Base-by-base conservation (phyloP, 306 rosid species). In the Benincasa hispida region DNA sequence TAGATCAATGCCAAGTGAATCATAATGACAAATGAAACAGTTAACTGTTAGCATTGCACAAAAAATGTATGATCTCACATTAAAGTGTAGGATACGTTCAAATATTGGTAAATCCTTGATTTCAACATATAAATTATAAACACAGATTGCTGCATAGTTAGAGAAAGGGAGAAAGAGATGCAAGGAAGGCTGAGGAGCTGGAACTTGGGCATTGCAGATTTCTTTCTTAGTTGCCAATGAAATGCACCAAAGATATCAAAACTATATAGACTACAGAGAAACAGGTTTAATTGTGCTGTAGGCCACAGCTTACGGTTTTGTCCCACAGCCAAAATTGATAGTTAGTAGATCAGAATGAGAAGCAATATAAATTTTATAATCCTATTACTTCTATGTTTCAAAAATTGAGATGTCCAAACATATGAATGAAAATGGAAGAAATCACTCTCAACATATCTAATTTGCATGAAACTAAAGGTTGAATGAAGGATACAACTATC, bases 401-500 rank as follows among this genome's bases (percentile, higher is more conserved):
- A 18, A 58, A 58, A 66, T 10, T 39, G 54, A 34, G 19, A 25
- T 79, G 72, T 15, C 57, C 28, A 48, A 42, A 48, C 72, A 69
- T 42, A 19, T 50, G 32, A 25, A 72, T 32, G 28, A 73, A 39
- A 58, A 58, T 58, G 65, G 10, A 58, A 58, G 27, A 50, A n/a
- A 39, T 80, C 11, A 42, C 65, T 74, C 27, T 42, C 50, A 76
- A 72, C 28, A 30, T 15, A 19, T 85, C 89, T 93, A 93, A 96
- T 91, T 85, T 58, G 96, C 96, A 19, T 90, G 93, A 91, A 88
- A 75, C 35, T 32, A 32, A 32, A 32, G 35, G 91, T 85, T 86
- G 78, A n/a, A 89, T 87, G 76, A 79, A 80, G n/a, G 97, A 93
- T 82, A 83, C 87, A 77, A 87, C 85, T 58, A 92, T 83, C 82